Base-by-base conservation (phyloP, 148 eudicot genomes). In the Agrostemma githago region DNA sequence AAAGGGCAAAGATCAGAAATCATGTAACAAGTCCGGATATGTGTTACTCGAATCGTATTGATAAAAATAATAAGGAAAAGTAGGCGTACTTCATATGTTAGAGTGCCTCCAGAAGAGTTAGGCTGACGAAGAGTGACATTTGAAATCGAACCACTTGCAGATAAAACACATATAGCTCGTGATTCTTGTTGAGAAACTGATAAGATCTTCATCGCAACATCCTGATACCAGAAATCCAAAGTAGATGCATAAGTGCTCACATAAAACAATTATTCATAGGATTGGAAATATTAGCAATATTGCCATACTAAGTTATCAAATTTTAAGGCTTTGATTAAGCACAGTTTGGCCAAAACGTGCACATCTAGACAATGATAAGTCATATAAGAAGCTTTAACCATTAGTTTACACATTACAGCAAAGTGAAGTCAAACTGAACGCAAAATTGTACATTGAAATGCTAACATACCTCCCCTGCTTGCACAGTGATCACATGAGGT, bases 161-260 rank as follows among this genome's bases (percentile, higher is more conserved):
- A 86, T 17, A 93, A 86, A 75, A 93, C 54, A 54, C 97, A 91
- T 67, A 93, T 85, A 40, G 97, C 98, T 66, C 94, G 85, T 21
- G 92, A 87, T 58, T 85, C 97, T 80, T 91, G 98, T 79, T 91
- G 98, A 68, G 98, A 87, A 82, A 93, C 87, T 15, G 98, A 91
- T 70, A 91, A 82, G 72, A 93, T 82, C 88, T 88, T 93, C 94
- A 88, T 89, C 3, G 80, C 84, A 60, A 93, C 88, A 84, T 93
- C 98, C 98, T 93, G 81, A 72, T 21, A 57, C 37, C 66, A 78
- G 39, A 68, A 8, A n/a, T 42, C 42, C 15, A 15, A 38, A 21
- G 40, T 11, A 9, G 58, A 63, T 34, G 11, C 67, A 63, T 14
- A 37, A 63, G 14, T 66, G 41, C 16, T 20, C 51, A 4, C 8